phyloP scores from a whole-genome alignment of 1,284 basidiomycete species.

The Tylopilus sp. region DNA sequence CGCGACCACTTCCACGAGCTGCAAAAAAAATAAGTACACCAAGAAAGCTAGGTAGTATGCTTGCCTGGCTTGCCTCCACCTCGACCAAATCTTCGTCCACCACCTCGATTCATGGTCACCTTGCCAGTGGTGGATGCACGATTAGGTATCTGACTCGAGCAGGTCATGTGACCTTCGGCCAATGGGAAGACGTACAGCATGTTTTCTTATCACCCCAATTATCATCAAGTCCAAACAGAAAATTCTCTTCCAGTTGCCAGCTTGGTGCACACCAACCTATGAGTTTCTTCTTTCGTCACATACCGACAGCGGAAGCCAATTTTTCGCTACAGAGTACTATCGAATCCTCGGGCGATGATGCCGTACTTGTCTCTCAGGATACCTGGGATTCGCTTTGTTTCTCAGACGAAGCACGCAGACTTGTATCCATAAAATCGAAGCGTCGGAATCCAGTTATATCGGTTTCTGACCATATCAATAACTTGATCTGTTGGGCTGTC shows the following conservation, averaged over 20 bases:
- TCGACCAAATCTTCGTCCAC: conserved; percentile 41
- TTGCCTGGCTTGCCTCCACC: conserved; percentile 37
- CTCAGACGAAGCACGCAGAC: conserved; percentile 11
- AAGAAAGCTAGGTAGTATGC: not conserved
- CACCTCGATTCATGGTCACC: conserved; percentile 46
- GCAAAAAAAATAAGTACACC: conserved; percentile 9
- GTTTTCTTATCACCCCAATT: no score
- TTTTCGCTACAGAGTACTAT: conserved; percentile 19
- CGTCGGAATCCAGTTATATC: conserved; percentile 16
- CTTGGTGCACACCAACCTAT: conserved; percentile 10
- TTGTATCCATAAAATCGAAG: conserved; percentile 25
- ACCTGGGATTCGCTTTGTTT: conserved; percentile 34
- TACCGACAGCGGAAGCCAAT: conserved; percentile 20
- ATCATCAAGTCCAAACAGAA: no score
- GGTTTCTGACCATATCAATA: conserved; percentile 1
- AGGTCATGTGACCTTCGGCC: no score
- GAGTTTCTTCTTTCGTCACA: conserved; percentile 33
- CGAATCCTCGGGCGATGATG: conserved; percentile 12
- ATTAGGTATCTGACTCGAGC: conserved; percentile 20
- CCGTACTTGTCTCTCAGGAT: conserved; percentile 28
- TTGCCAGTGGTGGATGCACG: not conserved
- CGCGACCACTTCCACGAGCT: conserved; percentile 55
- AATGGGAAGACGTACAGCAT: no score
- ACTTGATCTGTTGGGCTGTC: conserved; percentile 30
- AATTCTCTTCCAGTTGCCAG: not conserved